Evolutionary conservation across 2,329 filamentous ascomycete species (phyloP).

Genomic region (Tolypocladium guangdongense): DNA sequence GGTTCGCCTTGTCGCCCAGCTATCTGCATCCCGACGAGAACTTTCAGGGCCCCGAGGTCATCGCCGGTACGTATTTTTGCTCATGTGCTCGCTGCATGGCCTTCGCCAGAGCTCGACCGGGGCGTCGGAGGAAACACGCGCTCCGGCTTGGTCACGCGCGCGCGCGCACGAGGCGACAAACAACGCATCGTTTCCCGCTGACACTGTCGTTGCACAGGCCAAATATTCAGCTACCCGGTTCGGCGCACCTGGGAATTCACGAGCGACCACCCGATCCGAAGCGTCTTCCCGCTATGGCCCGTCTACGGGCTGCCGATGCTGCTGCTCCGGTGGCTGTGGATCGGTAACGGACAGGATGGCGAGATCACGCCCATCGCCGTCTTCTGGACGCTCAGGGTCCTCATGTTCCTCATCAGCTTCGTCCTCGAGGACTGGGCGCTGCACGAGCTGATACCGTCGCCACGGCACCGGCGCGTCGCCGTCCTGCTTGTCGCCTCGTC

Average conservation of each 20-base stretch:
- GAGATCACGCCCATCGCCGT: slow-evolving; percentile 74
- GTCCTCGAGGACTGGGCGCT: slow-evolving; percentile 97
- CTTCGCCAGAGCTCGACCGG: not conserved
- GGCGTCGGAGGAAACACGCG: not conserved
- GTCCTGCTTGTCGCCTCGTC: slow-evolving; percentile 84
- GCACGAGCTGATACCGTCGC: slow-evolving; percentile 74
- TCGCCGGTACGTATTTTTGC: slow-evolving; percentile 60
- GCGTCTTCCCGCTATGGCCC: slow-evolving; percentile 93
- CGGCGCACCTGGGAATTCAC: slow-evolving; percentile 95
- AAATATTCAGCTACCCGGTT: slow-evolving; percentile 86
- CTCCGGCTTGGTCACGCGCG: not conserved
- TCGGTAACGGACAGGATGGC: slow-evolving; percentile 66
- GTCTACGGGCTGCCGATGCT: slow-evolving; percentile 92
- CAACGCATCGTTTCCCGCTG: not conserved
- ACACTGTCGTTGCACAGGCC: slow-evolving; percentile 41
- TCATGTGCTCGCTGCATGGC: not conserved
- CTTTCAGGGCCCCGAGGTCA: slow-evolving; percentile 95
- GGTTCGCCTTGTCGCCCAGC: slow-evolving; percentile 88
- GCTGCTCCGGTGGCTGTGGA: slow-evolving; percentile 83
- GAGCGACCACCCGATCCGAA: slow-evolving; percentile 76
- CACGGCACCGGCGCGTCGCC: slow-evolving; percentile 59
- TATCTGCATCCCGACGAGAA: slow-evolving; percentile 98
- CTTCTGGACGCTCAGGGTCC: slow-evolving; percentile 76
- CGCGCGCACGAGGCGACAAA: not conserved
- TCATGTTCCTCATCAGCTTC: slow-evolving; percentile 94